Evolutionary conservation across 805 yeast genomes (phyloP).

Genomic region (Barnettozyma salicaria): DNA sequence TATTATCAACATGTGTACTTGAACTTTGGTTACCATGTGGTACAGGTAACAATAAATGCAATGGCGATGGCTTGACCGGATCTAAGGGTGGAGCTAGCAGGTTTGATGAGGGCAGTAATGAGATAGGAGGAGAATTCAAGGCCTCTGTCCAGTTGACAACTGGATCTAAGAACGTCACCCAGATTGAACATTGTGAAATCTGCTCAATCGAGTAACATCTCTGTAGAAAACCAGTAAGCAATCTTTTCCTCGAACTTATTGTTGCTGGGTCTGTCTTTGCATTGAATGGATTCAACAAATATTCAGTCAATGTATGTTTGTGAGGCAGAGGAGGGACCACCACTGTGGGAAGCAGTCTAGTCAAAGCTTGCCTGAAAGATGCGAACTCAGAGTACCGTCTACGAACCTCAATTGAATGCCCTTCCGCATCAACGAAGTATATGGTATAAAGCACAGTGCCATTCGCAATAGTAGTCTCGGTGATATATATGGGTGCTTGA

Average conservation of each 20-base stretch:
- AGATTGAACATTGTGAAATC: slow-evolving; percentile 54
- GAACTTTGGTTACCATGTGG: slow-evolving; percentile 39
- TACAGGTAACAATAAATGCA: slow-evolving; percentile 57
- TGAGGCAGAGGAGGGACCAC: slow-evolving; percentile 94
- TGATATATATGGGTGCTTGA: slow-evolving; percentile 30
- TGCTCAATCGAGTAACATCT: slow-evolving; percentile 57
- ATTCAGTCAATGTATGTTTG: slow-evolving; percentile 58
- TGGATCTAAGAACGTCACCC: slow-evolving; percentile 79
- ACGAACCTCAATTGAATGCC: slow-evolving; percentile 40
- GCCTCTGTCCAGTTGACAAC: slow-evolving; percentile 81
- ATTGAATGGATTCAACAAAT: slow-evolving; percentile 37
- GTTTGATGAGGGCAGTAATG: slow-evolving; percentile 45
- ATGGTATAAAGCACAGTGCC: slow-evolving; percentile 77
- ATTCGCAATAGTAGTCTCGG: slow-evolving; percentile 58
- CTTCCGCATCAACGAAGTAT: slow-evolving; percentile 34
- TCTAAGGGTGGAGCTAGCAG: slow-evolving; percentile 56
- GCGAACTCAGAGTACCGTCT: slow-evolving; percentile 93
- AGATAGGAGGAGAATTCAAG: slow-evolving; percentile 47
- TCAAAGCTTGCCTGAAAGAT: slow-evolving; percentile 60
- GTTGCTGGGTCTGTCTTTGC: slow-evolving; percentile 38
- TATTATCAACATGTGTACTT: slow-evolving; percentile 20
- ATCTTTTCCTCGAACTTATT: slow-evolving; percentile 66
- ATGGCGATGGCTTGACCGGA: slow-evolving; percentile 50
- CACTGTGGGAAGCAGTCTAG: slow-evolving; percentile 70
- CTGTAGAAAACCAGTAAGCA: slow-evolving; percentile 71